Percentiles rank a stretch among this genome's conserved stretches.
These are phyloP conservation scores for Corinectria fuckeliana DNA, from an alignment of 2,329 filamentous ascomycete species.

Conservation along the genomic window DNA sequence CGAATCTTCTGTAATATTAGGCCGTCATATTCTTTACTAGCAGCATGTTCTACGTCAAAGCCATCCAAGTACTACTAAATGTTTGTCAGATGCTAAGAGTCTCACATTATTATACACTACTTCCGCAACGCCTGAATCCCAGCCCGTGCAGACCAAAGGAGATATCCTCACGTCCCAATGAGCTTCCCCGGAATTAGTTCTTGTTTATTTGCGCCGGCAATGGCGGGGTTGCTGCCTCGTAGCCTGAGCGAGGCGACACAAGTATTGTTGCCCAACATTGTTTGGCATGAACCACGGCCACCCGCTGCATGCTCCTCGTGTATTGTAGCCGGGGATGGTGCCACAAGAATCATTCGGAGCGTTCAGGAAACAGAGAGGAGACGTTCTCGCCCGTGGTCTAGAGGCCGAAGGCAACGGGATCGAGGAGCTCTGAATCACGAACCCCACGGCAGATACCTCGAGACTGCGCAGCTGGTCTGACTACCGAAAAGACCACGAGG, in stretches of 20 bases:
- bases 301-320: slow-evolving; percentile 29
- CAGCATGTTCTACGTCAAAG: background rate
- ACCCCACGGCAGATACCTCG: background rate
- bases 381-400: background rate
- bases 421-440: background rate
- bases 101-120: background rate
- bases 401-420: background rate
- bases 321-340: slow-evolving; percentile 19
- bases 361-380: slow-evolving; percentile 10
- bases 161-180: background rate
- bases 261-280: slow-evolving; percentile 16
- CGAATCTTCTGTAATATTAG: too few species aligned
- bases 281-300: slow-evolving; percentile 29
- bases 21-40: too few species aligned
- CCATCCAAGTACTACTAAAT: background rate
- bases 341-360: slow-evolving; percentile 24
- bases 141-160: background rate
- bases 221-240: background rate
- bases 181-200: background rate
- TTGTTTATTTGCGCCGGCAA: background rate
- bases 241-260: slow-evolving; percentile 14
- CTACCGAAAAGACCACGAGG: background rate
- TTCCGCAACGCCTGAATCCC: background rate
- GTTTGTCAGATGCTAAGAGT: background rate
- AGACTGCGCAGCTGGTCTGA: background rate